Base-by-base conservation (phyloP, 352 stramenopile genomes). In the Phytophthora europaea region DNA sequence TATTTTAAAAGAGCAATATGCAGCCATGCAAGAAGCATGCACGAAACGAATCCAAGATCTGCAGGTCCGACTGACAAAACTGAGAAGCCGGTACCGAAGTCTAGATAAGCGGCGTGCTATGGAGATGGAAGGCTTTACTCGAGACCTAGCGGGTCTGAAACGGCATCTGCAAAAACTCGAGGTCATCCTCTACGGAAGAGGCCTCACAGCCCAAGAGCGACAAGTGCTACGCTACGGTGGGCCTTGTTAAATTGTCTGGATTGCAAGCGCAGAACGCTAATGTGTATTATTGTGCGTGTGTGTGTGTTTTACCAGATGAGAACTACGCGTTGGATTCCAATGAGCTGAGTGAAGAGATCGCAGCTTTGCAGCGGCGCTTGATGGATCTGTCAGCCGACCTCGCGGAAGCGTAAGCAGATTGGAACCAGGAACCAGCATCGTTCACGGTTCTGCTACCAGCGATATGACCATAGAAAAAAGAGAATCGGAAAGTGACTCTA, bases 51-150 rank as follows among this genome's bases (percentile, higher is more conserved):
- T 94, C 45, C 78, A 93, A 36, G 84, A 92, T 62, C 64, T 96
- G 18, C 84, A 96, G 60, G 69, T 82, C 9, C 86, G 88, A 5
- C 56, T 96, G 20, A 88, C 84, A 31, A 92, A 87, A 53, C 63
- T 94, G 43, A 73, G 88, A 13, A 78, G 61, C 23, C 78, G 84
- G 6, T 95, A 94, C 52, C 83, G 73, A 3, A 87, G 70, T 58
- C 61, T 96, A 7, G 88, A 94, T 57, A 89, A 83, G 23, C 76
- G 89, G 18, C 80, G 89, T 12, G 79, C 85, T 2, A 91, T 96
- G 86, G 89, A 96, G 62, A 94, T 94, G 87, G 89, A 96, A 52
- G 89, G 88, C 0, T 96, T 95, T 66, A 90, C 84, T 18, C 71
- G 87, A 6, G 89, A 94, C 48, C 66, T 95, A 22, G 76, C 80